phyloP scores from a whole-genome alignment of 2,329 filamentous ascomycete genomes.

The Cercospora nicotianae region DNA sequence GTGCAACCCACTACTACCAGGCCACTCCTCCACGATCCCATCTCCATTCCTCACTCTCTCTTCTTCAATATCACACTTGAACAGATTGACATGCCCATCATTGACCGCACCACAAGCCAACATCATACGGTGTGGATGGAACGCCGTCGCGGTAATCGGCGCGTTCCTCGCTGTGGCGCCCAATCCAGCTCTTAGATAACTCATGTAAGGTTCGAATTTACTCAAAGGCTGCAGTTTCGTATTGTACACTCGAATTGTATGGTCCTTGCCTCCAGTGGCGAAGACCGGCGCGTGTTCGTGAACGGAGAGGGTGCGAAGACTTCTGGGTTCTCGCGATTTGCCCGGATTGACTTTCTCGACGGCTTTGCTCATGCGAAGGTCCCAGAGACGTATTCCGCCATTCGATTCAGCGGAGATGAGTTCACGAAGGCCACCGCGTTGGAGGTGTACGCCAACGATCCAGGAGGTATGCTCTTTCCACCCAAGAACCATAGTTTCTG shows the following conservation, averaged over 20 bases:
- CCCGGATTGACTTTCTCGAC: constrained; percentile 37
- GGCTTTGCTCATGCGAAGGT: constrained; percentile 68
- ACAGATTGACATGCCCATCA: constrained; percentile 88
- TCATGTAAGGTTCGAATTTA: constrained; percentile 83
- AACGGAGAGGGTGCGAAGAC: constrained; percentile 73
- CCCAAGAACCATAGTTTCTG: constrained; percentile 90
- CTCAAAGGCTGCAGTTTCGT: constrained; percentile 67
- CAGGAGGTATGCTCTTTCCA: constrained; percentile 97
- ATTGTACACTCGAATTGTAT: constrained; percentile 90
- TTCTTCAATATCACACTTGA: constrained; percentile 45
- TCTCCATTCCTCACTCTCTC: constrained; percentile 22
- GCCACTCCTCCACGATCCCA: constrained; percentile 18
- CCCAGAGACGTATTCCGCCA: constrained; percentile 93
- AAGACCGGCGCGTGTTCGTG: constrained; percentile 98
- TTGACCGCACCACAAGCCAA: constrained; percentile 83
- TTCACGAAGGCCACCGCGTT: constrained; percentile 89
- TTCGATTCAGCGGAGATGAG: constrained; percentile 87
- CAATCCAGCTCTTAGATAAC: constrained; percentile 42
- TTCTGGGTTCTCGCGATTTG: constrained; percentile 49
- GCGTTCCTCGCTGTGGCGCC: constrained; percentile 52
- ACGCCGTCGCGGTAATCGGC: constrained; percentile 84
- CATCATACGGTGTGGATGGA: constrained; percentile 92
- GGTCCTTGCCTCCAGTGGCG: constrained; percentile 85
- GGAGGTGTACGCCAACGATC: constrained; percentile 96
- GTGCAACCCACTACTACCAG: not conserved